Base-by-base conservation (phyloP, 306 rosid genomes). In the Leucaena leucocephala region DNA sequence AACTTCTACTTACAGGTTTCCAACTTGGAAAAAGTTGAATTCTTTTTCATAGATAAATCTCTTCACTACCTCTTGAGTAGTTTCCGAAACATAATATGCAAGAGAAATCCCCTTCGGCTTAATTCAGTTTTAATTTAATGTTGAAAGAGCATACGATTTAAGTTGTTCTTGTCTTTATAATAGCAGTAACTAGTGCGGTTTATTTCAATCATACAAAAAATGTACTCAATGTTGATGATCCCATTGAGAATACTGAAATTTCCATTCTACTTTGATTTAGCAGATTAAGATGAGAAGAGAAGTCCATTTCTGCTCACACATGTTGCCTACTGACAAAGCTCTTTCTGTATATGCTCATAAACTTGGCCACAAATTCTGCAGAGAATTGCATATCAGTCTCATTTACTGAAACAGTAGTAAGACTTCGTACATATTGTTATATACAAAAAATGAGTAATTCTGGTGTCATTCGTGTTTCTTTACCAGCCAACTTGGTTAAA, bases 351-450 rank as follows among this genome's bases (percentile, higher is more conserved):
- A 89, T 85, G 89, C 97, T 82, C 93, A 91, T 89, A 92, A 94
- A 94, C 79, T 94, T 94, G 61, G 90, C 94, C 71, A 94, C 86
- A 83, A 92, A 94, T 85, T 94, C 98, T 92, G 98, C 87, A 80
- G 49, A 75, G 4, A 77, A 75, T 13, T 68, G 45, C 66, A 16
- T 43, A 57, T 44, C 33, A 49, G 14, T 42, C 63, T 38, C 71
- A 65, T 64, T 34, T 19, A 35, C 43, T 34, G 43, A 82, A 27
- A 27, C 27, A 27, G 27, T 27, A 27, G 27, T 27, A 27, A 27
- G 27, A 7, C 48, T 16, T n/a, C 8, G 46, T 15, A 63, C 6
- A 3, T 35, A 35, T 35, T 11, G n/a, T 34, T 34, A 34, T 35
- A 62, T 33, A 22, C 44, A 63, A 34, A 27, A 62, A 63, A 5